Conservation (phyloP, 192 early-diverging fungal species). For the Backusella morwellensis region DNA sequence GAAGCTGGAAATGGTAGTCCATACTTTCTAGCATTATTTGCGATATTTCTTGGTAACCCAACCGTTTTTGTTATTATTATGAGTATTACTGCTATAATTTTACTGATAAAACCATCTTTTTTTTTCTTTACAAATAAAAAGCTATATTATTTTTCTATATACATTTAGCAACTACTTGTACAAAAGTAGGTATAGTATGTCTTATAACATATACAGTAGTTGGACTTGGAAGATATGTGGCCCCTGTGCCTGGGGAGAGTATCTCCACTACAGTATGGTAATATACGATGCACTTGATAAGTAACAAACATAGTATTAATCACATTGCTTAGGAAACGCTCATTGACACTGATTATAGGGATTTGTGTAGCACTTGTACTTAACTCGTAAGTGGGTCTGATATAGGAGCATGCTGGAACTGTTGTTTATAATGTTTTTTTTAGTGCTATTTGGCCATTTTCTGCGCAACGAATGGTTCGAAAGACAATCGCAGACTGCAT, state of each 20-base stretch:
- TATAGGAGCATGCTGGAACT: not conserved
- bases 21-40: slow-evolving; percentile 29
- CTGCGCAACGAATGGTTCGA: slow-evolving; percentile 68
- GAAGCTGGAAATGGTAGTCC: slow-evolving; percentile 20
- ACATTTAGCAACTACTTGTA: slow-evolving; percentile 30
- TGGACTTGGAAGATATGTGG: slow-evolving; percentile 14
- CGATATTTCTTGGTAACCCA: slow-evolving; percentile 24
- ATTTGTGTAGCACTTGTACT: slow-evolving; percentile 53
- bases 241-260: slow-evolving; percentile 24
- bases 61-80: not conserved
- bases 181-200: slow-evolving; percentile 27
- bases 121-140: not conserved
- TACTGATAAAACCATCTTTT: not conserved
- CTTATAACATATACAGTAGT: slow-evolving; percentile 33
- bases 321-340: slow-evolving; percentile 36
- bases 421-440: not conserved
- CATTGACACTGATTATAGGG: slow-evolving; percentile 55
- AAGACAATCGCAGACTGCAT: slow-evolving; percentile 44
- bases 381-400: slow-evolving; percentile 25
- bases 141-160: slow-evolving; percentile 33
- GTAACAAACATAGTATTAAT: not conserved
- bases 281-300: not conserved
- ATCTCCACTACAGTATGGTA: slow-evolving; percentile 30
- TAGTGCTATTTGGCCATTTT: slow-evolving; percentile 65
- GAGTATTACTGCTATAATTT: not conserved